Base-by-base conservation (phyloP, 2,329 filamentous ascomycete genomes). In the Biscogniauxia marginata region DNA sequence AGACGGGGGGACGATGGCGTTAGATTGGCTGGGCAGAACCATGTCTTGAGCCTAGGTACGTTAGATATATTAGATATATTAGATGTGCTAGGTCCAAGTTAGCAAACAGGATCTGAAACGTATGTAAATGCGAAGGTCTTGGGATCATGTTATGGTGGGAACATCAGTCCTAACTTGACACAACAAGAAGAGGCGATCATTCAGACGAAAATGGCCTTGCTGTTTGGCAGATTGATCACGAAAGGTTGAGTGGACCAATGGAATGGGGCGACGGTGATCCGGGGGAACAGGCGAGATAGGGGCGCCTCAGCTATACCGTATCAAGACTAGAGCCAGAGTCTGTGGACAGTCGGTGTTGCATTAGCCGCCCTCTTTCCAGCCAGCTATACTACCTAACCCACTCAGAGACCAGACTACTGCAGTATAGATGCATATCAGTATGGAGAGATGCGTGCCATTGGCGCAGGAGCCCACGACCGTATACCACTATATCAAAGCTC, bases 1-100 rank as follows among this genome's bases (percentile, higher is more conserved):
- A 67, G 64, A 60, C 54, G 46, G 56, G 44, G 46, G 48, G 57
- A 61, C 58, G n/a, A n/a, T n/a, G 58, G 49, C 52, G 59, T 56
- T 52, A 63, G 64, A 67, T 66, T 66, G 63, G 65, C 30, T 6
- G 16, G n/a, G 30, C 13, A 16, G 30, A 16, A 39, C 30, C 13
- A 39, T n/a, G n/a, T n/a, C n/a, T n/a, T n/a, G n/a, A n/a, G n/a
- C n/a, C n/a, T n/a, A n/a, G n/a, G 30, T 39, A 39, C 11, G 30
- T 39, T 39, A 39, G n/a, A n/a, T n/a, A n/a, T n/a, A n/a, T n/a
- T n/a, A n/a, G n/a, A n/a, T n/a, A n/a, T n/a, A n/a, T n/a, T n/a
- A n/a, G n/a, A n/a, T n/a, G n/a, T n/a, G n/a, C n/a, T n/a, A n/a
- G n/a, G n/a, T n/a, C n/a, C n/a, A n/a, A n/a, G n/a, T n/a, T n/a